Conservation (phyloP, 208 protist genomes). For the Leishmania guyanensis region DNA sequence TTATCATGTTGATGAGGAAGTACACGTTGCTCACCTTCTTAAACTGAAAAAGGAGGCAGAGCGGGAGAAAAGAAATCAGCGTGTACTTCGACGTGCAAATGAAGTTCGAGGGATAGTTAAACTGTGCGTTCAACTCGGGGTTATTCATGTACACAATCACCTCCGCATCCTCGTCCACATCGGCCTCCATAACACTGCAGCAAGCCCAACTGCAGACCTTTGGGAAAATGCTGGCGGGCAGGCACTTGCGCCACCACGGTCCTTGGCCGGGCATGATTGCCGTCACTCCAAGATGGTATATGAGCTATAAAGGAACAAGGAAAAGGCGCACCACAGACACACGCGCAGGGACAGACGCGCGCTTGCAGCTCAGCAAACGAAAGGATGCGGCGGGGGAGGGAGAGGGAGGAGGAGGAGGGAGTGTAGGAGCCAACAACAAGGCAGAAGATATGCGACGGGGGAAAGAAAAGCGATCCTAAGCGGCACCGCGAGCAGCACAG, state of each 20-base stretch:
- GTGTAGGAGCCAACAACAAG: not conserved
- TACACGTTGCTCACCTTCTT: constrained; percentile 94
- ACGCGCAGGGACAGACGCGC: not conserved
- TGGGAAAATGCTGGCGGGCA: constrained; percentile 32
- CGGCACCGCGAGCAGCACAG: too few relatives aligned
- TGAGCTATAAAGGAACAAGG: too few relatives aligned
- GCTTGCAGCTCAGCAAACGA: not conserved
- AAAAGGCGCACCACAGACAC: not conserved
- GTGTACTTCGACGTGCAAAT: constrained; percentile 95
- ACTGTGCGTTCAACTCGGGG: constrained; percentile 52
- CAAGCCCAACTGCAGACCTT: constrained; percentile 50
- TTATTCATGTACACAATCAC: constrained; percentile 89
- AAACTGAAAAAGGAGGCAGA: constrained; percentile 94
- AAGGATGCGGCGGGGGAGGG: not conserved
- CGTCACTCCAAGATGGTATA: not conserved
- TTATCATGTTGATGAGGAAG: constrained; percentile 94
- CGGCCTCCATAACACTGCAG: constrained; percentile 35
- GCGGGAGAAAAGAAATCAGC: constrained; percentile 90
- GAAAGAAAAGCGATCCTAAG: too few relatives aligned
- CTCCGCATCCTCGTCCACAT: constrained; percentile 47
- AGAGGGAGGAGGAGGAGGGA: not conserved
- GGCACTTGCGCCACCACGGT: constrained; percentile 28
- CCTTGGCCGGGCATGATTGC: constrained; percentile 26
- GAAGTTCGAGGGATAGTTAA: constrained; percentile 86
- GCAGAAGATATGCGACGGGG: too few relatives aligned